These are phyloP conservation scores for Sinapis alba DNA, from an alignment of 441 rosid genomes.

Conservation along the genomic window DNA sequence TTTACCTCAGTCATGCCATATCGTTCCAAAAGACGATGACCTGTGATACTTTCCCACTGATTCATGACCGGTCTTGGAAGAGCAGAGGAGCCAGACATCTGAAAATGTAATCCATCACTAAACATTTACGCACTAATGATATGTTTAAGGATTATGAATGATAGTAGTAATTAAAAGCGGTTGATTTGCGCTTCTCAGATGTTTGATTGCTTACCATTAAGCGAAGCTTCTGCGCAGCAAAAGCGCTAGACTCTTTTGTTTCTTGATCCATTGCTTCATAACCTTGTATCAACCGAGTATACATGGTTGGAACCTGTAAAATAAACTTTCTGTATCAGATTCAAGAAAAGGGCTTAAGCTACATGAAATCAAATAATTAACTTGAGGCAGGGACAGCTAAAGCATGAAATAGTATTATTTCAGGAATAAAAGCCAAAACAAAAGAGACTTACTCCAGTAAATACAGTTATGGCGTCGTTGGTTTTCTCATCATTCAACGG, in stretches of 20 bases:
- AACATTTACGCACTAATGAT: neutral
- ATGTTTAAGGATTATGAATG: neutral
- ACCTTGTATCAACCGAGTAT: conserved; percentile 94
- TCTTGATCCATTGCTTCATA: conserved; percentile 87
- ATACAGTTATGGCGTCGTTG: conserved; percentile 71
- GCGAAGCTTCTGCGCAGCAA: conserved; percentile 79
- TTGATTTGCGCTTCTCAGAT: neutral
- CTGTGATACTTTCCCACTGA: conserved; percentile 92
- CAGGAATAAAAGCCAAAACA: neutral
- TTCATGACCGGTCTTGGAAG: conserved; percentile 95
- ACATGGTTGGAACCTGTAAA: conserved; percentile 91
- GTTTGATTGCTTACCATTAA: conserved; percentile 64
- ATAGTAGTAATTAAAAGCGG: neutral
- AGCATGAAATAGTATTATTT: neutral
- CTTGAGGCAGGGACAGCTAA: conserved; percentile 17
- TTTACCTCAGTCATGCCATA: conserved; percentile 98
- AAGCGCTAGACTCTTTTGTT: conserved; percentile 65
- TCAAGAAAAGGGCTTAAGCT: too few species aligned
- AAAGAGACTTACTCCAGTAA: conserved; percentile 80
- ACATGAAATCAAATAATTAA: neutral
- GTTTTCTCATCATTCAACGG: conserved; percentile 55
- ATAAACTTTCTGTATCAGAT: neutral
- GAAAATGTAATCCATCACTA: conserved; percentile 16
- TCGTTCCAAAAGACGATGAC: conserved; percentile 94
- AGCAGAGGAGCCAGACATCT: conserved; percentile 99